Percentiles rank a stretch among this genome's conserved stretches.
Conservation (phyloP, 306 rosid species). For the Vigna reflexopilosa region DNA sequence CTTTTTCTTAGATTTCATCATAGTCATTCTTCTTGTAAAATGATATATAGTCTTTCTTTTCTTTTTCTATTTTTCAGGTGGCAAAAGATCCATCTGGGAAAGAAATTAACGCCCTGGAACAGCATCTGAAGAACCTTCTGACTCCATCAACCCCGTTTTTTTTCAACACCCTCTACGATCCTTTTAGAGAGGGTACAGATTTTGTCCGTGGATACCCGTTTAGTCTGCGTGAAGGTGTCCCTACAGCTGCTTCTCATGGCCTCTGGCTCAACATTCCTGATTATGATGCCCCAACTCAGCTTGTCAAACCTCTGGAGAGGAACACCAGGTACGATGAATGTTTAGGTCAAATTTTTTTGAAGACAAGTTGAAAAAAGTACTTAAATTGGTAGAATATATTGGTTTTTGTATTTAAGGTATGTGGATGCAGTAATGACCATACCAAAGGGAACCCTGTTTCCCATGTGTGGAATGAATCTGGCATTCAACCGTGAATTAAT, state of each 20-base stretch:
- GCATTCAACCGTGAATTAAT: constrained; percentile 83
- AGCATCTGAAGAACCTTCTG: constrained; percentile 78
- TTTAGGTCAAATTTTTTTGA: too few relatives aligned
- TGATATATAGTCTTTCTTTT: background rate
- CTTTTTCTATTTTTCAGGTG: constrained; percentile 55
- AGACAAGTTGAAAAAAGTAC: too few relatives aligned
- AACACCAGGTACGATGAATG: constrained; percentile 59
- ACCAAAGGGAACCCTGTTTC: constrained; percentile 82
- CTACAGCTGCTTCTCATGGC: constrained; percentile 85
- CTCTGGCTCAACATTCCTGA: constrained; percentile 92
- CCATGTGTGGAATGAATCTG: constrained; percentile 92
- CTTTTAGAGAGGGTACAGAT: constrained; percentile 81
- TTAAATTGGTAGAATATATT: too few relatives aligned
- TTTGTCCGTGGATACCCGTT: constrained; percentile 92
- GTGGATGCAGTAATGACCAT: constrained; percentile 85
- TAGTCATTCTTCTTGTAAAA: too few relatives aligned
- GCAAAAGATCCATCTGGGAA: constrained; percentile 84
- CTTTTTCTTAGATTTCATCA: too few relatives aligned
- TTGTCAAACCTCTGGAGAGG: constrained; percentile 84
- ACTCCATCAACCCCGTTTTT: constrained; percentile 82
- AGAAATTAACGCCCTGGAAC: constrained; percentile 77
- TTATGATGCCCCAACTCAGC: constrained; percentile 94
- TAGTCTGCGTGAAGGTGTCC: constrained; percentile 77
- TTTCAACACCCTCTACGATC: constrained; percentile 87
- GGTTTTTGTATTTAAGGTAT: constrained; percentile 44